A percentile compares a stretch with the other conserved stretches of the same genome.
These are phyloP conservation scores for Bruguiera sexangula DNA, from an alignment of 345 rosid species.

Conservation along the genomic window DNA sequence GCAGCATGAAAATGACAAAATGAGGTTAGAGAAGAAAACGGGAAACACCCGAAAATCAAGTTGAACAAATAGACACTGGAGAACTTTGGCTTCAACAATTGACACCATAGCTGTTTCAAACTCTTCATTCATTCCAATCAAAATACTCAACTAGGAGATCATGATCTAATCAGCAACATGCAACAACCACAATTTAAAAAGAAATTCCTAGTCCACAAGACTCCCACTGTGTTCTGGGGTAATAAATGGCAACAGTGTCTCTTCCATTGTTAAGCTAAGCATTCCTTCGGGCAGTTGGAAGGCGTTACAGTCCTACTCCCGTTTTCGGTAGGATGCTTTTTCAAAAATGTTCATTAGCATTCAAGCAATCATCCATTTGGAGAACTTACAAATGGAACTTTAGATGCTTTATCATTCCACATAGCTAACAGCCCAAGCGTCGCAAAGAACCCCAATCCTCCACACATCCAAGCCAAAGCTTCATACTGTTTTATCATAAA, in stretches of 20 bases:
- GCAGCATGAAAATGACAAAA: too few species aligned
- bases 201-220: neutral
- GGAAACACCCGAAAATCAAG: neutral
- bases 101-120: constrained; percentile 1
- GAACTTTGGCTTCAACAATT: neutral
- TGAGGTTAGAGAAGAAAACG: neutral
- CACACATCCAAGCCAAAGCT: constrained; percentile 95
- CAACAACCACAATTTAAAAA: neutral
- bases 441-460: constrained; percentile 84
- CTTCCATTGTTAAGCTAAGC: too few species aligned
- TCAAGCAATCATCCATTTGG: neutral
- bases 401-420: constrained; percentile 93
- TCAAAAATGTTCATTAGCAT: too few species aligned
- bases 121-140: neutral
- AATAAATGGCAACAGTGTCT: too few species aligned
- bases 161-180: neutral
- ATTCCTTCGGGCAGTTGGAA: too few species aligned
- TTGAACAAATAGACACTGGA: neutral
- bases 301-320: too few species aligned
- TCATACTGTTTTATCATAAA: constrained; percentile 52
- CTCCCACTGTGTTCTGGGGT: too few species aligned
- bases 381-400: constrained; percentile 69
- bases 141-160: neutral
- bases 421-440: constrained; percentile 63
- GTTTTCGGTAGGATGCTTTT: too few species aligned